Conservation (phyloP, 495 filamentous ascomycete species). For the Hypoxylon lienhwacheense region DNA sequence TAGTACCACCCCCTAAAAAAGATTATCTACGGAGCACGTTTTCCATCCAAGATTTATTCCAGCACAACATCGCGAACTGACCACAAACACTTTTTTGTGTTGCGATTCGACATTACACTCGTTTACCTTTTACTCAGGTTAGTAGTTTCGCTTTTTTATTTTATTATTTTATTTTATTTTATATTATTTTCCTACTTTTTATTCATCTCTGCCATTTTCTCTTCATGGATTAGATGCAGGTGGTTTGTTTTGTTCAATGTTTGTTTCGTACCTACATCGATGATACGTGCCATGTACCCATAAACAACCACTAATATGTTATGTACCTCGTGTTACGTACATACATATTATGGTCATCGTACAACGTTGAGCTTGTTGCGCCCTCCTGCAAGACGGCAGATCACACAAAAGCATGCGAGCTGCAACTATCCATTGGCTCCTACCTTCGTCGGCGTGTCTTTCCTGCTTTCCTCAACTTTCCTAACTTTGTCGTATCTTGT, state of each 20-base stretch:
- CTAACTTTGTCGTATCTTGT: too few relatives aligned
- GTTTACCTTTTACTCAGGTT: slow-evolving; percentile 21
- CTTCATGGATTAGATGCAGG: background rate
- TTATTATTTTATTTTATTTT: background rate
- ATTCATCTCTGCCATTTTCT: too few relatives aligned
- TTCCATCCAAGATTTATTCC: slow-evolving; percentile 30
- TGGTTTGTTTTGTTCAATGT: background rate
- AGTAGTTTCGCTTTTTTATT: slow-evolving; percentile 3
- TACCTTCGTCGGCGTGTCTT: background rate
- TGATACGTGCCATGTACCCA: too few relatives aligned
- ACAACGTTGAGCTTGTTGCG: slow-evolving; percentile 11
- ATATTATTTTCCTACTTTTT: too few relatives aligned
- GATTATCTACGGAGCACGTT: slow-evolving; percentile 18
- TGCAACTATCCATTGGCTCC: slow-evolving; percentile 18
- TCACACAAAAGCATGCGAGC: slow-evolving; percentile 20
- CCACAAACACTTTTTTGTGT: too few relatives aligned
- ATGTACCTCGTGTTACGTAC: too few relatives aligned
- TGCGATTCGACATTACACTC: slow-evolving; percentile 27
- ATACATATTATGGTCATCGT: background rate
- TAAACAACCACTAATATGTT: too few relatives aligned
- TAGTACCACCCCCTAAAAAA: slow-evolving; percentile 18
- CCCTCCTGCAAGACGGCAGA: slow-evolving; percentile 25
- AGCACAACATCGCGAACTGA: slow-evolving; percentile 29
- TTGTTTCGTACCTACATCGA: background rate
- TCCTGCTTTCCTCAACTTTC: too few relatives aligned